These are phyloP conservation scores for Daedalea quercina DNA, from an alignment of 768 basidiomycete species.

Conservation along the genomic window DNA sequence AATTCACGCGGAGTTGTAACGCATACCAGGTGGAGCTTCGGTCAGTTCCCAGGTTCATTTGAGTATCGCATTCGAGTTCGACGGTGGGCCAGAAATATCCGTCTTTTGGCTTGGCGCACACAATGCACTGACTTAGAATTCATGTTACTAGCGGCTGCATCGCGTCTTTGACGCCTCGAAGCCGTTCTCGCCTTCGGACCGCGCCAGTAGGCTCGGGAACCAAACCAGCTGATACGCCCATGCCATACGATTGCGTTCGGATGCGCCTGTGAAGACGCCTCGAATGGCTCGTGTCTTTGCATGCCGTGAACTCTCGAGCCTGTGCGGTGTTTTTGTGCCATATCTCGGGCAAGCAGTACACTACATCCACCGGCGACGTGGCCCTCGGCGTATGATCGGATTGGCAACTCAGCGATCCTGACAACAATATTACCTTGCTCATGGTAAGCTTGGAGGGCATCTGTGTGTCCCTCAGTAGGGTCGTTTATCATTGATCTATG, in stretches of 20 bases:
- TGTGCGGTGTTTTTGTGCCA: neutral
- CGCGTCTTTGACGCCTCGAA: neutral
- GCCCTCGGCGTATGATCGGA: no score
- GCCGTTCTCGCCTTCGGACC: slow-evolving; percentile 1
- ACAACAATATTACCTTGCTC: no score
- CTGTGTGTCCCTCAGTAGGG: no score
- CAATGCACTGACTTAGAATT: neutral
- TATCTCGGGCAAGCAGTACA: no score
- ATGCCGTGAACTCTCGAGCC: neutral
- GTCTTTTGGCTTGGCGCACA: neutral
- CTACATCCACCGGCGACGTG: no score
- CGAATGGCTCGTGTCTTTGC: neutral
- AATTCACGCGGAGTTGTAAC: no score
- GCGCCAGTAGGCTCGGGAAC: neutral
- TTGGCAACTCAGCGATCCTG: no score
- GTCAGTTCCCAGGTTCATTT: no score
- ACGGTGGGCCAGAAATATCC: neutral
- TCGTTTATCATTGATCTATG: no score
- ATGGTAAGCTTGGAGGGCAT: no score
- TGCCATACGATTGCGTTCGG: neutral
- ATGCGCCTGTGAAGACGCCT: neutral
- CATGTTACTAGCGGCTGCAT: neutral
- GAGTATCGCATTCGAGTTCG: neutral
- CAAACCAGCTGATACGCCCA: neutral
- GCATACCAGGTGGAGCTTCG: no score